A percentile compares a stretch with the other conserved stretches of the same genome.
Conservation (phyloP, 148 eudicot species). For the Camellia granthamiana region DNA sequence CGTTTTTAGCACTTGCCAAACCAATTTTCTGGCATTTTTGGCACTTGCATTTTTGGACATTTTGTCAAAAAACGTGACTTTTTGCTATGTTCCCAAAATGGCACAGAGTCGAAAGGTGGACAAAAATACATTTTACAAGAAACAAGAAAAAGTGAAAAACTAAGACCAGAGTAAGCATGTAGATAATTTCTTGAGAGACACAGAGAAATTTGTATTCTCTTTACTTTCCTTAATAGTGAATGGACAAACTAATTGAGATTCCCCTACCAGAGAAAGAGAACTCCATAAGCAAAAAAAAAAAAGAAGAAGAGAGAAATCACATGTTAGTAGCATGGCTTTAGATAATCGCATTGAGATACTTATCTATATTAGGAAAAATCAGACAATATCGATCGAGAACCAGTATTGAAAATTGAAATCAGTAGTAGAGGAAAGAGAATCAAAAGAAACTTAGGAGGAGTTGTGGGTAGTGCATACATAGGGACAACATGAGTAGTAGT, state of each 20-base stretch:
- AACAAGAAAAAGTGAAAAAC: background rate
- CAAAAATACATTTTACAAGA: background rate
- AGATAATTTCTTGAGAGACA: background rate
- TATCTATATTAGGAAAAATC: background rate
- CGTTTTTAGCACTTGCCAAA: too few species aligned
- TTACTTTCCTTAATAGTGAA: background rate
- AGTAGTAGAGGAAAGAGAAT: background rate
- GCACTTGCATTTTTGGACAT: too few species aligned
- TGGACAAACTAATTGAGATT: background rate
- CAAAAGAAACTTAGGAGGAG: background rate
- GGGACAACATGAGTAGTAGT: slow-evolving; percentile 34
- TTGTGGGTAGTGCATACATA: slow-evolving; percentile 28
- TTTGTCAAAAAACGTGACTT: too few species aligned
- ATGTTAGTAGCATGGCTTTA: too few species aligned
- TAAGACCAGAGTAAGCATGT: background rate
- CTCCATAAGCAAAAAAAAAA: background rate
- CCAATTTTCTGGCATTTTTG: too few species aligned
- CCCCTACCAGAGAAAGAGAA: background rate
- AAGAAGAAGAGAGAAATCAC: background rate
- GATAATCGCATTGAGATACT: too few species aligned
- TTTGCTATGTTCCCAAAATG: too few species aligned
- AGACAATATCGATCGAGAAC: too few species aligned
- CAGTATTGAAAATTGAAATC: background rate
- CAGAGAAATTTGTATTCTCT: background rate
- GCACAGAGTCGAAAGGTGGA: background rate